Percentiles rank a stretch among this genome's conserved stretches.
Conservation (phyloP, 331 rosid genomes). For the Rosa hybrid region DNA sequence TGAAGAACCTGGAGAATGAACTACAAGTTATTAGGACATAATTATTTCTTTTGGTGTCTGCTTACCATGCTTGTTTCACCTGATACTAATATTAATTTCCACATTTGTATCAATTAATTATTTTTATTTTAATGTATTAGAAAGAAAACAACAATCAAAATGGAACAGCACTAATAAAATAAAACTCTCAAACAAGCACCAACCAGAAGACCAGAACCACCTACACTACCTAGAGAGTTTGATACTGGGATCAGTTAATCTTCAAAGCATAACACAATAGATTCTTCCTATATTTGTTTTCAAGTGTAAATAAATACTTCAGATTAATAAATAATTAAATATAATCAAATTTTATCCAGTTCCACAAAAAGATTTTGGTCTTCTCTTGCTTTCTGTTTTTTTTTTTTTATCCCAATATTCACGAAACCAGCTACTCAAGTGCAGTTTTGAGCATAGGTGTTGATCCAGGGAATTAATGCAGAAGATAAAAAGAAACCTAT, state of each 20-base stretch:
- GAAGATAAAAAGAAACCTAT: neutral
- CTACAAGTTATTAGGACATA: neutral
- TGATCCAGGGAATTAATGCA: neutral
- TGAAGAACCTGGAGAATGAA: conserved; percentile 24
- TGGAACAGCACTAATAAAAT: too few species aligned
- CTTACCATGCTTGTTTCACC: neutral
- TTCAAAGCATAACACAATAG: neutral
- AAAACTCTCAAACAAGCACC: too few species aligned
- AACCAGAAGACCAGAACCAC: neutral
- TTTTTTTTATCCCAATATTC: neutral
- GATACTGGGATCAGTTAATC: neutral
- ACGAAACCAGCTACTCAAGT: neutral
- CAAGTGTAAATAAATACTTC: neutral
- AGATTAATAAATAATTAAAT: too few species aligned
- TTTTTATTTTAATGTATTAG: neutral
- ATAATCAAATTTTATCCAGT: neutral
- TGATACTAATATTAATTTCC: neutral
- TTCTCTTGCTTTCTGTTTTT: neutral
- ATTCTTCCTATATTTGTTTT: neutral
- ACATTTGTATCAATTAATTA: neutral
- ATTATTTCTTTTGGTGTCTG: neutral
- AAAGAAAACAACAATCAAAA: neutral
- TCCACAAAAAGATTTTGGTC: neutral
- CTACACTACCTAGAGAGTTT: too few species aligned
- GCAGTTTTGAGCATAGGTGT: neutral